phyloP scores from a whole-genome alignment of 768 basidiomycete genomes.

The Mycena vitilis region DNA sequence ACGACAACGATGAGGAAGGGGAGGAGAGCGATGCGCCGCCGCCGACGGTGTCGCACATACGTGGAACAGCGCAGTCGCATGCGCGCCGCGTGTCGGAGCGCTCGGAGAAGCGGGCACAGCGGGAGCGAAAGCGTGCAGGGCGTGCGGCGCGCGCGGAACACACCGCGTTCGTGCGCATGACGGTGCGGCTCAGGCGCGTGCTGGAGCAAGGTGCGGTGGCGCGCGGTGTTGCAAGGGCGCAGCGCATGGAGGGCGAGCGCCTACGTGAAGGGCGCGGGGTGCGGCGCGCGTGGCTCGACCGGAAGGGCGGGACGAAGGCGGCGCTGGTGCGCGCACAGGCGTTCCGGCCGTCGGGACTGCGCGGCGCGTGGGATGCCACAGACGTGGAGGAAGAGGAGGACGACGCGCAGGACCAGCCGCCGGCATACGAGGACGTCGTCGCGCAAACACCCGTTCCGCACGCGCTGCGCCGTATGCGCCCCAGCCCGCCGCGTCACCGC shows the following conservation, averaged over 20 bases:
- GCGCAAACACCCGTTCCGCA: background rate
- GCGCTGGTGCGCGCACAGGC: conserved; percentile 12
- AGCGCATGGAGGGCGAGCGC: conserved; percentile 28
- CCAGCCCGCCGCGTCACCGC: conserved; percentile 22
- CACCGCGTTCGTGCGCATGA: conserved; percentile 33
- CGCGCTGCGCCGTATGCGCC: conserved; percentile 14
- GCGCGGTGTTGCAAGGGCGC: conserved; percentile 13
- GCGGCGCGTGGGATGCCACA: conserved; percentile 20
- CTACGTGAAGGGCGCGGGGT: conserved; percentile 29
- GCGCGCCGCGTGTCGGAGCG: conserved; percentile 1
- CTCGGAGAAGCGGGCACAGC: conserved; percentile 4
- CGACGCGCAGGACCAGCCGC: conserved; percentile 15
- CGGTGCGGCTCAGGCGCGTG: conserved; percentile 23
- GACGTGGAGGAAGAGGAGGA: conserved; percentile 8
- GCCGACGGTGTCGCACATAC: conserved; percentile 23
- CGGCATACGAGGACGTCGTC: conserved; percentile 32
- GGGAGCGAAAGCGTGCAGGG: conserved; percentile 23
- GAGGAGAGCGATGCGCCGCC: background rate
- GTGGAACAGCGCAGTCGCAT: conserved; percentile 15
- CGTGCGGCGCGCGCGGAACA: conserved; percentile 29
- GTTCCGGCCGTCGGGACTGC: conserved; percentile 30
- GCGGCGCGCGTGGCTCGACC: conserved; percentile 30
- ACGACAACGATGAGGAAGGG: background rate
- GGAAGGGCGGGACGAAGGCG: conserved; percentile 2
- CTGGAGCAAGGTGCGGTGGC: conserved; percentile 19